Conservation (phyloP, 805 yeast species). For the Pichia californica region DNA sequence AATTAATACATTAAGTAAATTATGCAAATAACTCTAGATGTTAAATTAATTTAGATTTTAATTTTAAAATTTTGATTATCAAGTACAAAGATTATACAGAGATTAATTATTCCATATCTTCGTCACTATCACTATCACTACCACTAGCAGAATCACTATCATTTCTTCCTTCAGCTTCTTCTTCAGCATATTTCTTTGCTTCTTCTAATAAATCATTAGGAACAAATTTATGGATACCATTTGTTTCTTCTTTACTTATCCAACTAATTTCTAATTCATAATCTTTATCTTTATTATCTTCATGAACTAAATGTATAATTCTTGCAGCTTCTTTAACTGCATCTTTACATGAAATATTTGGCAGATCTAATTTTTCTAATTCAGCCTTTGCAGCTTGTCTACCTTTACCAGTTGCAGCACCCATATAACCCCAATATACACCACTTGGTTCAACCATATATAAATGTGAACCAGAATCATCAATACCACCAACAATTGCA, state of each 20-base stretch:
- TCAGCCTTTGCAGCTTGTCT: constrained; percentile 97
- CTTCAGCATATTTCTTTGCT: constrained; percentile 79
- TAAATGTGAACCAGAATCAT: constrained; percentile 76
- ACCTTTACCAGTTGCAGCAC: constrained; percentile 98
- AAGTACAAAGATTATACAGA: neutral
- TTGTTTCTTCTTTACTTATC: constrained; percentile 72
- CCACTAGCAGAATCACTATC: constrained; percentile 50
- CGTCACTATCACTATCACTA: constrained; percentile 20
- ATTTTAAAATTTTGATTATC: too few species aligned
- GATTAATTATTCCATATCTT: constrained; percentile 28
- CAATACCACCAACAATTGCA: constrained; percentile 90
- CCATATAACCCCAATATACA: constrained; percentile 93
- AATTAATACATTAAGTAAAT: too few species aligned
- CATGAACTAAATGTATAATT: constrained; percentile 90
- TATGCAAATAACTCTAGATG: too few species aligned
- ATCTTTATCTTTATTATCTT: constrained; percentile 95
- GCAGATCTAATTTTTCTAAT: constrained; percentile 80
- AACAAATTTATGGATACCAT: constrained; percentile 71
- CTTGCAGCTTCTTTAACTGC: constrained; percentile 93
- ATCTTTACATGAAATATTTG: constrained; percentile 61
- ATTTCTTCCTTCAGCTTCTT: constrained; percentile 63
- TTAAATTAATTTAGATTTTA: too few species aligned
- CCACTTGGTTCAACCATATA: constrained; percentile 99
- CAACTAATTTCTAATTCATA: constrained; percentile 93
- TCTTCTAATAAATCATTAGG: constrained; percentile 75